Conservation (phyloP, 176 grass and related monocot genomes). For the Avena atlantica region DNA sequence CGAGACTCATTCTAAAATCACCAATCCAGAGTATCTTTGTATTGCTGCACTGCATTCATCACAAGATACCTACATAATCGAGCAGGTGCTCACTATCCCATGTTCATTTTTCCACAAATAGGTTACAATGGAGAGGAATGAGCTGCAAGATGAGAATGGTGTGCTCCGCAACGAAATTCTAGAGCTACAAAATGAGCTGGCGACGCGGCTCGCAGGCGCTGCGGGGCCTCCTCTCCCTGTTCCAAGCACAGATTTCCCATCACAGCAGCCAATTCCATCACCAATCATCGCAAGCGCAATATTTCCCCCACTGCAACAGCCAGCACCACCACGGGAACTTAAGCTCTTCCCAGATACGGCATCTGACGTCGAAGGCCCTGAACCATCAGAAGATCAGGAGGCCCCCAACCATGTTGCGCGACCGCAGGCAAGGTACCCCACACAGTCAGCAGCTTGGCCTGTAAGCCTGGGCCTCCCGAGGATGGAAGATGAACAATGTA, state of each 20-base stretch:
- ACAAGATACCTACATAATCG: background rate
- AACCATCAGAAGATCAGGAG: conserved; percentile 36
- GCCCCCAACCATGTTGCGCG: conserved; percentile 39
- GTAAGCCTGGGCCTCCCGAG: conserved; percentile 57
- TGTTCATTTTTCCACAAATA: conserved; percentile 17
- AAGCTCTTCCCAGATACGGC: conserved; percentile 66
- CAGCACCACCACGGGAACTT: conserved; percentile 60
- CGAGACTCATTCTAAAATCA: background rate
- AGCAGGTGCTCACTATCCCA: background rate
- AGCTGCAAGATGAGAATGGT: conserved; percentile 71
- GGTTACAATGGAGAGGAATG: conserved; percentile 79
- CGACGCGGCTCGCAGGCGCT: background rate
- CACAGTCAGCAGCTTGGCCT: conserved; percentile 46
- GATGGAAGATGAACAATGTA: conserved; percentile 64
- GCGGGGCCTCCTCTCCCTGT: background rate
- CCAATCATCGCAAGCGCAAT: conserved; percentile 33
- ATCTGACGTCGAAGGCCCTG: background rate
- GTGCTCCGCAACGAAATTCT: conserved; percentile 61
- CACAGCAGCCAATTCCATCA: conserved; percentile 45
- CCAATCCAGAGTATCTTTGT: background rate
- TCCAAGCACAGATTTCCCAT: conserved; percentile 30
- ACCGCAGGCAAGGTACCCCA: conserved; percentile 62
- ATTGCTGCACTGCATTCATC: background rate
- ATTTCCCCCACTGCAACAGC: conserved; percentile 45
- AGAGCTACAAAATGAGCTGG: conserved; percentile 62